phyloP scores from a whole-genome alignment of 768 basidiomycete genomes.

The Lepiota brunneoincarnata region DNA sequence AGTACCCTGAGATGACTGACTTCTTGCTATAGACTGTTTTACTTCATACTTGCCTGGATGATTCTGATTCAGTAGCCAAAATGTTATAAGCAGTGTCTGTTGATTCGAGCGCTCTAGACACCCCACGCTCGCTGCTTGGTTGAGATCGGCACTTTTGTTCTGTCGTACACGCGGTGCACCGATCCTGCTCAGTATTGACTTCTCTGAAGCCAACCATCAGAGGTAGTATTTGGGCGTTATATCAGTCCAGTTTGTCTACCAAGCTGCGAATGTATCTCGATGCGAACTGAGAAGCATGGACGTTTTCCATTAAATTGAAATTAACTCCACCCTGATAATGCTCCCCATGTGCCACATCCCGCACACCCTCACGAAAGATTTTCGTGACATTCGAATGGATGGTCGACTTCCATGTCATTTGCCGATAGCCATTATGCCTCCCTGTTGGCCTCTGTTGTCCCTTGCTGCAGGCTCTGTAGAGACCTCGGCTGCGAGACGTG shows the following conservation, averaged over 20 bases:
- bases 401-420: no score
- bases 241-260: background rate
- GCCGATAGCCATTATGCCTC: background rate
- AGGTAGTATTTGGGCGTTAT: no score
- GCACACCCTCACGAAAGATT: no score
- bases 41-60: constrained; percentile 96
- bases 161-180: no score
- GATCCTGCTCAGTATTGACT: no score
- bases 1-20: background rate
- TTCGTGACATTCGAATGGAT: no score
- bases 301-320: no score
- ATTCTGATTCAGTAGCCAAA: constrained; percentile 90
- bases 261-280: background rate
- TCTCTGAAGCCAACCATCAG: no score
- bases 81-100: background rate
- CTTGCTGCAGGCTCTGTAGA: constrained; percentile 39
- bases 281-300: background rate
- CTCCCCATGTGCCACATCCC: no score
- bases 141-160: no score
- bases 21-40: constrained; percentile 63
- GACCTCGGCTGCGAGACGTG: constrained; percentile 69
- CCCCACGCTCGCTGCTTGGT: no score
- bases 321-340: no score
- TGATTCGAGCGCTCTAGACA: constrained; percentile 3
- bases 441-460: background rate